Conservation (phyloP, 441 rosid genomes). For the Croton laevigatus region DNA sequence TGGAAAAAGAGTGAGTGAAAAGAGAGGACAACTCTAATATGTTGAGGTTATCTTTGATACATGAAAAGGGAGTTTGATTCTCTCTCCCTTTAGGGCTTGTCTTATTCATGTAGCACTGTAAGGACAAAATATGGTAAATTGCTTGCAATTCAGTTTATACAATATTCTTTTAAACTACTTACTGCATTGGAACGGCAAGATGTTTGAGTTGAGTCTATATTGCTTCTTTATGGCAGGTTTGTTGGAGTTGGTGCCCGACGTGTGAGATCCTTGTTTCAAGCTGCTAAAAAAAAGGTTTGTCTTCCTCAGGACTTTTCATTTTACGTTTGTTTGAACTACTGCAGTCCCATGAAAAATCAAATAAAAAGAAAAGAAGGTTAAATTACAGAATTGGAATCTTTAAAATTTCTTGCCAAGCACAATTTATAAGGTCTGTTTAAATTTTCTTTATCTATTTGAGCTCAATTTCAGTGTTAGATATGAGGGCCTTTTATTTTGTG, state of each 20-base stretch:
- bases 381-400: too few relatives aligned
- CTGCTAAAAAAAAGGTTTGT: slow-evolving; percentile 91
- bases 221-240: slow-evolving; percentile 57
- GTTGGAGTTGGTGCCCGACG: slow-evolving; percentile 99
- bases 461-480: not conserved
- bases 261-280: slow-evolving; percentile 94
- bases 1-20: not conserved
- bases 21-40: not conserved
- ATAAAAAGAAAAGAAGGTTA: not conserved
- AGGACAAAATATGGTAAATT: not conserved
- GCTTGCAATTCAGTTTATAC: not conserved
- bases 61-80: not conserved
- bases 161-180: too few relatives aligned
- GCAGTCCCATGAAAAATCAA: not conserved
- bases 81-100: not conserved
- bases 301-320: slow-evolving; percentile 4
- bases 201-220: slow-evolving; percentile 13
- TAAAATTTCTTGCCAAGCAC: slow-evolving; percentile 8
- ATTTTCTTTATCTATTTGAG: not conserved
- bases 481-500: not conserved
- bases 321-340: not conserved
- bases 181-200: not conserved
- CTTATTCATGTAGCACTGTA: not conserved
- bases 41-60: not conserved
- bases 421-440: not conserved